Evolutionary conservation across 2,329 filamentous ascomycete genomes (phyloP), one percentile per base, ranked within the genome.

Genomic region (Neofusicoccum parvum): DNA sequence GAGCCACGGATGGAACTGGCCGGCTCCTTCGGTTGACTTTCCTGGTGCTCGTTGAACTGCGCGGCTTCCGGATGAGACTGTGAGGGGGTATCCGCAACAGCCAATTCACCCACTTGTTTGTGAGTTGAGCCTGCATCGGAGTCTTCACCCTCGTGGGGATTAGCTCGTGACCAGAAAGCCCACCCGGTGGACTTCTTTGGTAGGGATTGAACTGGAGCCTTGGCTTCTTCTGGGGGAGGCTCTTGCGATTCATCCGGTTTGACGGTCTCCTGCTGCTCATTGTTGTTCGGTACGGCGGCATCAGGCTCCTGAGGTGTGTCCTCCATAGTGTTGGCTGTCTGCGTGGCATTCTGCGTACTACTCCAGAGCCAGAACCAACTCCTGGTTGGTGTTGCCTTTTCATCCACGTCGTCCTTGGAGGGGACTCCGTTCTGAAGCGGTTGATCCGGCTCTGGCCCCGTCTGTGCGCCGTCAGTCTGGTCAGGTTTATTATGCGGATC

Each of bases 161-260:
- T 77, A 3, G 89, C 87, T 51, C 84, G 86, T 14, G 89, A 92
- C 91, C 91, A 94, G 69, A 94, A 94, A 0, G 89, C 91, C 91
- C 91, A 94, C 0, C 89, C 91, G 0, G 90, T 90, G 75, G 68
- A 79, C 70, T 69, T 83, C 72, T 76, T 72, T 68, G 85, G 80
- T 5, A 1, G 75, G 67, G 37, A 77, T 72, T 37, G 79, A 76
- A 2, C 70, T 3, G 7, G 56, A 39, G 54, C 60, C 68, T 45
- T 64, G 68, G 39, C 36, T 75, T 60, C 43, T 3, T 36, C 34
- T n/a, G 58, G 14, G 15, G 65, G 15, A 43, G 60, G 39, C 4
- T 64, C 50, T 36, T 63, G 32, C 1, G 54, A 10, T 14, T 49
- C 23, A 12, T 49, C 12, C 48, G 37, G 32, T 39, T 36, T 5